Percentiles rank a stretch among this genome's conserved stretches.
These are phyloP conservation scores for Vinca minor DNA, from an alignment of 257 asterid species.

Conservation along the genomic window DNA sequence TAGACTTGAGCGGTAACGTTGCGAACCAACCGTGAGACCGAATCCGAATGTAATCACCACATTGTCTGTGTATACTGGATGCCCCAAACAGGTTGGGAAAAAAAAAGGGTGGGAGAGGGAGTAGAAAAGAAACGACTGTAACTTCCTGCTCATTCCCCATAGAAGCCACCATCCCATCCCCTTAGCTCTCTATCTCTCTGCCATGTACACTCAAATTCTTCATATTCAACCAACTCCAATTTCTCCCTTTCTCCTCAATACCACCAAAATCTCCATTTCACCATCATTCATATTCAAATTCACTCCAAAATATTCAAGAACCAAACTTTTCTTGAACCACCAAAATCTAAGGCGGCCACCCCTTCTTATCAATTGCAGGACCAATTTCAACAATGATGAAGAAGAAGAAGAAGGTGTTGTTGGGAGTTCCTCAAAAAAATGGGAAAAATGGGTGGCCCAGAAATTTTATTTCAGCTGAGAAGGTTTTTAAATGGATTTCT, in stretches of 20 bases:
- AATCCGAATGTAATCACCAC: no score
- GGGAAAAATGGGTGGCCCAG: conserved; percentile 87
- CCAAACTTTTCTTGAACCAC: not conserved
- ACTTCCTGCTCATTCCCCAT: not conserved
- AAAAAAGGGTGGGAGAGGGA: no score
- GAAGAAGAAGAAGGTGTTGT: conserved; percentile 26
- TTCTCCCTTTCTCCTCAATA: conserved; percentile 14
- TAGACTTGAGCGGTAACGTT: no score
- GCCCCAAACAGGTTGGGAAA: no score
- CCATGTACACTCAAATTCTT: conserved; percentile 50
- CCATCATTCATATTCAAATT: conserved; percentile 18
- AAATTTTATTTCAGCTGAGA: conserved; percentile 64
- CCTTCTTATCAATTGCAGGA: conserved; percentile 33
- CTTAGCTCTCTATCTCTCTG: not conserved
- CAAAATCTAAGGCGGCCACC: conserved; percentile 20
- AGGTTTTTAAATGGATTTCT: conserved; percentile 73
- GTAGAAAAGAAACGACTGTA: not conserved
- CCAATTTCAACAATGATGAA: no score
- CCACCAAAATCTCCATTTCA: conserved; percentile 8
- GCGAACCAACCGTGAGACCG: no score
- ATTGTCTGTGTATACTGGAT: no score
- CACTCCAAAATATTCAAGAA: conserved; percentile 18
- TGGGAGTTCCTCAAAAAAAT: conserved; percentile 35
- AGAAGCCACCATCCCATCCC: no score
- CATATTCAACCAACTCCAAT: conserved; percentile 21